A percentile compares a stretch with the other conserved stretches of the same genome.
These are phyloP conservation scores for Neoboletus magnificus DNA, from an alignment of 768 basidiomycete genomes.

Conservation along the genomic window DNA sequence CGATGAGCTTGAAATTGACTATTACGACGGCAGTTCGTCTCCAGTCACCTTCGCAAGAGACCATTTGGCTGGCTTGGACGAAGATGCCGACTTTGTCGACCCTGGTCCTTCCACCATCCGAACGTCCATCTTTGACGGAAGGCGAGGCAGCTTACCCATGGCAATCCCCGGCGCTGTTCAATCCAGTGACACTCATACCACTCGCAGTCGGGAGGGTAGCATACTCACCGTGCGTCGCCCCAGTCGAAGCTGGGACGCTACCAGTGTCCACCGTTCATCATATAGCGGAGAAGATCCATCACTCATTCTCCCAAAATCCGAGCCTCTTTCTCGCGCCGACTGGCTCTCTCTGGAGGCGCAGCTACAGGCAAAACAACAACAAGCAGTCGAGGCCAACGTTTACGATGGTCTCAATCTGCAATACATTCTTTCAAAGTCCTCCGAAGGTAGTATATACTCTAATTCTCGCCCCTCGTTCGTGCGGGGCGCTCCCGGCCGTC, in stretches of 20 bases:
- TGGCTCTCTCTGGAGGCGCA: constrained; percentile 53
- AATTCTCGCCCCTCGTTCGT: constrained; percentile 23
- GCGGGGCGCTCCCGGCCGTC: background rate
- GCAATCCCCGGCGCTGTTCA: constrained; percentile 44
- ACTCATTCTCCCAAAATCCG: constrained; percentile 45
- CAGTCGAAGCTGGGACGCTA: constrained; percentile 59
- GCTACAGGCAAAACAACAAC: constrained; percentile 24
- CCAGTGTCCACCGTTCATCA: constrained; percentile 20
- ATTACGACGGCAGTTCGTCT: constrained; percentile 37
- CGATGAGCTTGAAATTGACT: constrained; percentile 44
- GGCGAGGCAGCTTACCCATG: constrained; percentile 62
- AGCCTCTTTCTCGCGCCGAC: constrained; percentile 41
- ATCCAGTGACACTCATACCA: constrained; percentile 19
- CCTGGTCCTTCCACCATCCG: constrained; percentile 27
- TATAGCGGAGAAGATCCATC: constrained; percentile 20
- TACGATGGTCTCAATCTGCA: constrained; percentile 44
- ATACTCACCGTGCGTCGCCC: constrained; percentile 56
- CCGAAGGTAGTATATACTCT: constrained; percentile 35
- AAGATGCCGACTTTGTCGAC: constrained; percentile 27
- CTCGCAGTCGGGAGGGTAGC: constrained; percentile 55
- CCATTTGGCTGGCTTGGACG: constrained; percentile 35
- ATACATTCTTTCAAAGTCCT: constrained; percentile 37
- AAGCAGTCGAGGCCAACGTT: background rate
- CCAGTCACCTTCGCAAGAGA: constrained; percentile 41
- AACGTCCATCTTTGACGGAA: constrained; percentile 19